Percentiles rank a stretch among this genome's conserved stretches.
phyloP scores from a whole-genome alignment of 225 moss, liverwort and hornwort species.

The Polytrichum commune region DNA sequence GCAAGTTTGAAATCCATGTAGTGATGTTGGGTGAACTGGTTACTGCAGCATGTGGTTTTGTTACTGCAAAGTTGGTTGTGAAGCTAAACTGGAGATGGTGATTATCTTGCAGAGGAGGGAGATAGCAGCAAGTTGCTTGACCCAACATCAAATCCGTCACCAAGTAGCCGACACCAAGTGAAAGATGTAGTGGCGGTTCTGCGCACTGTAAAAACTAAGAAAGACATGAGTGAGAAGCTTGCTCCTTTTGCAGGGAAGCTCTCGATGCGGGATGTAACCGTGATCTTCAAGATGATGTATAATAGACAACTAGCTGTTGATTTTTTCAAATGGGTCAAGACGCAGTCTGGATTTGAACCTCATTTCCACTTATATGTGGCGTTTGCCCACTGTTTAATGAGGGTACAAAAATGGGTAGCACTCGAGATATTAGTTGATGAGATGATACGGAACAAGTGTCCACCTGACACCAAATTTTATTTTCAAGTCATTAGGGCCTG shows the following conservation, averaged over 20 bases:
- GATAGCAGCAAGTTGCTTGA: not conserved
- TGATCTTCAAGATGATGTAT: constrained; percentile 57
- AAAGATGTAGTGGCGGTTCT: constrained; percentile 46
- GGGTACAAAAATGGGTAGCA: constrained; percentile 63
- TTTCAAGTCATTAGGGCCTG: constrained; percentile 47
- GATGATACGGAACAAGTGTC: constrained; percentile 42
- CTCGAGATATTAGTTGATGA: constrained; percentile 56
- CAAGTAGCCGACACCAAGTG: constrained; percentile 21
- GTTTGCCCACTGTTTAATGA: constrained; percentile 54
- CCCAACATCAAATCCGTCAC: constrained; percentile 15
- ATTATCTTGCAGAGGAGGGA: constrained; percentile 32
- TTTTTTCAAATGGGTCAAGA: constrained; percentile 61
- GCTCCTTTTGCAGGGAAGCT: constrained; percentile 54
- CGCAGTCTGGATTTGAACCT: constrained; percentile 44
- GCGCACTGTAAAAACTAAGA: constrained; percentile 32
- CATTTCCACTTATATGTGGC: constrained; percentile 46
- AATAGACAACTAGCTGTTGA: constrained; percentile 44
- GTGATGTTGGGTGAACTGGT: too few relatives aligned
- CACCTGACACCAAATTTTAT: constrained; percentile 53
- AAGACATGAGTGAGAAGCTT: constrained; percentile 50
- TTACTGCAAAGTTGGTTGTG: too few relatives aligned
- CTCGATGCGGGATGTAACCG: constrained; percentile 37
- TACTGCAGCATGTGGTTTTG: too few relatives aligned
- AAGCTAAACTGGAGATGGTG: not conserved
- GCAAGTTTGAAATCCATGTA: too few relatives aligned